Evolutionary conservation across 2,329 filamentous ascomycete genomes (phyloP).

Genomic region (Clarireedia paspali): DNA sequence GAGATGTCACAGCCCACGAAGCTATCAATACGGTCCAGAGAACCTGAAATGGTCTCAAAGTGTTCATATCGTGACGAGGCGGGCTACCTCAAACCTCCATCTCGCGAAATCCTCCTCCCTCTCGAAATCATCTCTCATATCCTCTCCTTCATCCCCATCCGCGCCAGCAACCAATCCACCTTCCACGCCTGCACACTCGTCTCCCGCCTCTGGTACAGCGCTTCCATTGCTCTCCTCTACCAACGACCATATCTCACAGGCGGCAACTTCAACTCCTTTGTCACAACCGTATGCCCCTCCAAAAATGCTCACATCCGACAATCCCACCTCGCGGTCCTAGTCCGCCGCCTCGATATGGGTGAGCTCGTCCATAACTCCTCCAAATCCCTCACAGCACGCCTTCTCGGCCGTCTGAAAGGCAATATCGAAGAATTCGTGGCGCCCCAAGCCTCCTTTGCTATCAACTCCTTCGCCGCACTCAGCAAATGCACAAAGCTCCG

Average conservation of each 20-base stretch:
- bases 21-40: slow-evolving; percentile 5
- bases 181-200: slow-evolving; percentile 27
- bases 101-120: slow-evolving; percentile 24
- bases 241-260: slow-evolving; percentile 23
- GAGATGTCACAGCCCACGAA: slow-evolving; percentile 25
- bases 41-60: not conserved
- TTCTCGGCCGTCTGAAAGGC: slow-evolving; percentile 28
- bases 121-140: slow-evolving; percentile 28
- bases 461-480: slow-evolving; percentile 30
- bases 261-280: slow-evolving; percentile 27
- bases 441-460: slow-evolving; percentile 28
- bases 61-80: not conserved
- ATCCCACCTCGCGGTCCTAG: slow-evolving; percentile 24
- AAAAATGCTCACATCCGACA: slow-evolving; percentile 30
- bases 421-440: slow-evolving; percentile 29
- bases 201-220: slow-evolving; percentile 27
- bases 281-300: slow-evolving; percentile 29
- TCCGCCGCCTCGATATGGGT: slow-evolving; percentile 28
- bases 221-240: slow-evolving; percentile 24
- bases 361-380: slow-evolving; percentile 27
- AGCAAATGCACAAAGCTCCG: slow-evolving; percentile 27
- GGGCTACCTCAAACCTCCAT: slow-evolving; percentile 1
- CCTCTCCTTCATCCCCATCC: slow-evolving; percentile 23
- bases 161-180: slow-evolving; percentile 15
- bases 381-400: slow-evolving; percentile 26